Evolutionary conservation across 2,329 filamentous ascomycete genomes (phyloP), one percentile per base, ranked within the genome.

Genomic region (Berkeleyomyces basicola): DNA sequence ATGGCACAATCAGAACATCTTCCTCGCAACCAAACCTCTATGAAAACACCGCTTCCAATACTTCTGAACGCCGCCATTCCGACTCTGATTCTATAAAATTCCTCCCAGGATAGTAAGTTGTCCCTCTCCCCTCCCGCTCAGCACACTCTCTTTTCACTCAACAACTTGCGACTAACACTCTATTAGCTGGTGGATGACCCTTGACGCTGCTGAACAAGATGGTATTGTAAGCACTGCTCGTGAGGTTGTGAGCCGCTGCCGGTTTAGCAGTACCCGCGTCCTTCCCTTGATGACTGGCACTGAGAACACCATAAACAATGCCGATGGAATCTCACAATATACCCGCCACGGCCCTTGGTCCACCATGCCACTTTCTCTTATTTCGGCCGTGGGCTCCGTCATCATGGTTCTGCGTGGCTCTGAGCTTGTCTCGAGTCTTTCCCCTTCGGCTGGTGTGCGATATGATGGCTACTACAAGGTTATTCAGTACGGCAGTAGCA

Each of bases 381-480:
- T 83, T 44, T 74, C 73, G 1, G 74, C 77, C 55, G 76, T 79
- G 33, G 80, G 80, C 14, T 72, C 72, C 4, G 72, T 74, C 9
- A 75, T 82, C 53, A 76, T 79, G 16, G 72, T 84, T n/a, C 69
- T 84, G 33, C 71, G 81, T 57, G 79, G 80, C 2, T 71, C 78
- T 65, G 71, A 70, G 40, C 72, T 83, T 23, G 74, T 74, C 65
- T 82, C 80, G 62, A 72, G 74, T 1, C 73, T 77, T 63, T 79
- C 81, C 3, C 81, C 81, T 0, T 68, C 69, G 43, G 78, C 73
- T 1, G 81, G 81, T 1, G 68, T 83, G 37, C 73, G 81, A 64
- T 83, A 82, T 65, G 81, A 84, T 67, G 81, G 81, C 59, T 66
- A 82, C 79, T 82, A 82, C 68, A 75, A 69, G 2, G 71, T 83